phyloP scores from a whole-genome alignment of 305 asterid genomes.

The Fraxinus paxiana region DNA sequence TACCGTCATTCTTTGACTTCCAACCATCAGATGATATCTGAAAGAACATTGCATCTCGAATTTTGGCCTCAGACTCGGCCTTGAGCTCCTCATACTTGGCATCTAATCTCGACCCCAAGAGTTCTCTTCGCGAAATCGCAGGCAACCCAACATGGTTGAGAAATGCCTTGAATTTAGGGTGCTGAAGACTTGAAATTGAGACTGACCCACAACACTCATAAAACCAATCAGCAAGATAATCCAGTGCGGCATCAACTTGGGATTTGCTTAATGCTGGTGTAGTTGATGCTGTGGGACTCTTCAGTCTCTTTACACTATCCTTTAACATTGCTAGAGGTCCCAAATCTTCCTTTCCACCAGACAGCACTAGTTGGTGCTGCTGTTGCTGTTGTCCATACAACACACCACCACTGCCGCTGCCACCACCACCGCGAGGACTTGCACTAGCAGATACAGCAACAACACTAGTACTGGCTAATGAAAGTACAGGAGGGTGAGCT shows the following conservation, averaged over 20 bases:
- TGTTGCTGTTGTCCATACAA: constrained; percentile 30
- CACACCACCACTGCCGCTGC: constrained; percentile 3
- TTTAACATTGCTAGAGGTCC: constrained; percentile 78
- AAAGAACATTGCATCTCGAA: constrained; percentile 89
- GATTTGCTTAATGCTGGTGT: constrained; percentile 50
- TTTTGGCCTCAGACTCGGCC: constrained; percentile 67
- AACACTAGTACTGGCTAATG: constrained; percentile 36
- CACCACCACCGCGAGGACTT: constrained; percentile 10
- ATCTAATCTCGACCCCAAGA: constrained; percentile 57
- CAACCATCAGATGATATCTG: constrained; percentile 84
- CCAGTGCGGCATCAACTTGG: constrained; percentile 65
- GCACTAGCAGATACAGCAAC: constrained; percentile 22
- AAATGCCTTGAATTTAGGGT: constrained; percentile 78
- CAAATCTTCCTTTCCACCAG: constrained; percentile 89
- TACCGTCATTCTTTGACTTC: constrained; percentile 41
- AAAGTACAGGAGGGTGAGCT: constrained; percentile 41
- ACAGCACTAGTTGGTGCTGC: constrained; percentile 54
- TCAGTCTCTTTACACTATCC: constrained; percentile 75
- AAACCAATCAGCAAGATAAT: constrained; percentile 75
- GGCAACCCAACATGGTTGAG: constrained; percentile 76
- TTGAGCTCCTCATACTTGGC: constrained; percentile 56
- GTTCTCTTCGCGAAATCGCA: constrained; percentile 46
- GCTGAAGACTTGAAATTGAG: constrained; percentile 69
- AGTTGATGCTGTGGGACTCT: constrained; percentile 65
- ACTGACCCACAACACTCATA: constrained; percentile 81